Percentiles rank a stretch among this genome's conserved stretches.
phyloP scores from a whole-genome alignment of 108 stramenopile species.

The Conticribra weissflogii region DNA sequence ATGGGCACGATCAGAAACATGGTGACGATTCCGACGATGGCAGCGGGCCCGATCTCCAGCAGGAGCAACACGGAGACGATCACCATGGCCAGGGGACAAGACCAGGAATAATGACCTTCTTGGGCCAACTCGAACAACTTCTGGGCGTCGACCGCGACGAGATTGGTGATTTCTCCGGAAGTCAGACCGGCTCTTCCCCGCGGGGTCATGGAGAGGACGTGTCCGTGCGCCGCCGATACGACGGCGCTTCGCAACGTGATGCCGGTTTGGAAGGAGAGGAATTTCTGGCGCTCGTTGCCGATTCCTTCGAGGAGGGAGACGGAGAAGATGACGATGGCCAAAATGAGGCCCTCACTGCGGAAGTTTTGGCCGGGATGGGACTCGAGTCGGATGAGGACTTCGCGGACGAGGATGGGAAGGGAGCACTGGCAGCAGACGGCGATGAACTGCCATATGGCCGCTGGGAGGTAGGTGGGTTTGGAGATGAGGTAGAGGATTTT shows the following conservation, averaged over 20 bases:
- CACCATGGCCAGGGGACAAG: conserved; percentile 73
- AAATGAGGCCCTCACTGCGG: conserved; percentile 39
- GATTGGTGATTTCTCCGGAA: conserved; percentile 73
- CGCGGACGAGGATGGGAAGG: conserved; percentile 37
- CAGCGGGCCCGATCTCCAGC: conserved; percentile 59
- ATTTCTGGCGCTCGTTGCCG: conserved; percentile 70
- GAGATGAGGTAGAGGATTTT: conserved; percentile 59
- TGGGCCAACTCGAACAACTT: conserved; percentile 84
- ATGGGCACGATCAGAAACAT: conserved; percentile 78
- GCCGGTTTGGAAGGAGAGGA: conserved; percentile 68
- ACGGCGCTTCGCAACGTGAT: conserved; percentile 59
- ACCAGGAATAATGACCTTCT: conserved; percentile 84
- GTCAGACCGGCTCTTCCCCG: conserved; percentile 59
- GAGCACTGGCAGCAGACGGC: conserved; percentile 28
- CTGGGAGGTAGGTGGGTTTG: conserved; percentile 38
- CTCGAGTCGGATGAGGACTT: conserved; percentile 25
- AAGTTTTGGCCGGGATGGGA: conserved; percentile 11
- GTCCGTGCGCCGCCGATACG: conserved; percentile 62
- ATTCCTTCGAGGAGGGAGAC: conserved; percentile 59
- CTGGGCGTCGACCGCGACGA: conserved; percentile 82
- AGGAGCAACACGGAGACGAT: conserved; percentile 71
- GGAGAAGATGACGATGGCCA: conserved; percentile 53
- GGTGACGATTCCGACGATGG: conserved; percentile 70
- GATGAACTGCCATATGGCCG: conserved; percentile 31
- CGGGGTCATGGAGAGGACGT: conserved; percentile 58